phyloP scores from a whole-genome alignment of 2,329 filamentous ascomycete species.

The Aspergillus fijiensis region DNA sequence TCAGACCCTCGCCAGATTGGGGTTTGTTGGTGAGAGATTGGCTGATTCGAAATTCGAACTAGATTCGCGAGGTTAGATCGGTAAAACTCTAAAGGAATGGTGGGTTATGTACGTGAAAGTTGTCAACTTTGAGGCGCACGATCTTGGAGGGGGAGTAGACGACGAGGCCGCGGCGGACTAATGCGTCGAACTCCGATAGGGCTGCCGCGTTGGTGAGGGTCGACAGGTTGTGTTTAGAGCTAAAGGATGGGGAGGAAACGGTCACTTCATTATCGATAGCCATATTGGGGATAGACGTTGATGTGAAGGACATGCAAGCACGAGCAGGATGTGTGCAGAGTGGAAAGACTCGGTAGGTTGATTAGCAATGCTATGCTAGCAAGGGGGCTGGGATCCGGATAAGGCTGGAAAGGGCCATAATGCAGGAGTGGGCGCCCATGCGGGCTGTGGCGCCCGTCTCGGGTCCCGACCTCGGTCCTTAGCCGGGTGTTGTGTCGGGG shows the following conservation, averaged over 20 bases:
- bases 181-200: background rate
- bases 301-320: background rate
- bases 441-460: background rate
- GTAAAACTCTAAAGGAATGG: background rate
- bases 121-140: background rate
- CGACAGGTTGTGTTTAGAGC: background rate
- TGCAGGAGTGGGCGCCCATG: background rate
- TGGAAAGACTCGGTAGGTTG: too few relatives aligned
- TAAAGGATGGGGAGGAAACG: background rate
- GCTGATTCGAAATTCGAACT: background rate
- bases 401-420: too few relatives aligned
- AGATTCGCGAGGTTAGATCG: background rate
- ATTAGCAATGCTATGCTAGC: background rate
- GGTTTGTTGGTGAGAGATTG: background rate
- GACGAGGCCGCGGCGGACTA: background rate
- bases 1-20: background rate
- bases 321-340: background rate
- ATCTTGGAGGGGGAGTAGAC: background rate
- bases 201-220: background rate
- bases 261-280: too few relatives aligned
- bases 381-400: background rate
- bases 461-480: background rate
- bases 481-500: background rate
- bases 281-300: background rate
- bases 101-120: background rate